A percentile compares a stretch with the other conserved stretches of the same genome.
phyloP scores from a whole-genome alignment of 1,284 basidiomycete species.

The Paramarasmius palmivorus region DNA sequence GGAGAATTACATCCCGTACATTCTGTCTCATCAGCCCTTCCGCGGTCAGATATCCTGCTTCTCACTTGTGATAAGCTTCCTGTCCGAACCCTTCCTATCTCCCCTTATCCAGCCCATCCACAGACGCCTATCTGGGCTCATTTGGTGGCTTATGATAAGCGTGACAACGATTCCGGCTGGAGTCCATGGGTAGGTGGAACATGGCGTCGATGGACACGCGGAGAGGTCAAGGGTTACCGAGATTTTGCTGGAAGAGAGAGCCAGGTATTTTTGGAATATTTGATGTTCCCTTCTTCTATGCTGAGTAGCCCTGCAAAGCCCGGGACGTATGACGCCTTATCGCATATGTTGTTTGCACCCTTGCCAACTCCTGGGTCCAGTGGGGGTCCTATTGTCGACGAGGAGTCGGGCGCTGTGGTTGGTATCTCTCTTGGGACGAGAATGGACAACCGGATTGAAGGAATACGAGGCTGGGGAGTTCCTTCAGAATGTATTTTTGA shows the following conservation, averaged over 20 bases:
- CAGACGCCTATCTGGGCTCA: conserved; percentile 55
- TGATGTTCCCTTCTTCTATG: no score
- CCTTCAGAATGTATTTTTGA: conserved; percentile 71
- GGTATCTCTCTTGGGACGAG: conserved; percentile 68
- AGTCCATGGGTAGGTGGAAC: conserved; percentile 51
- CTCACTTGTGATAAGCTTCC: conserved; percentile 36
- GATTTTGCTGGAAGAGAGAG: conserved; percentile 60
- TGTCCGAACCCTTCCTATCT: conserved; percentile 55
- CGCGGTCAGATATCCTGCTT: conserved; percentile 59
- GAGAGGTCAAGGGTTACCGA: conserved; percentile 56
- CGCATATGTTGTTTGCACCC: conserved; percentile 56
- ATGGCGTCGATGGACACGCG: conserved; percentile 56
- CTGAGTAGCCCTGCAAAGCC: conserved; percentile 52
- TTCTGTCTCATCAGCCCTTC: conserved; percentile 56
- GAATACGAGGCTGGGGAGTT: conserved; percentile 66
- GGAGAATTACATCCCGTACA: conserved; percentile 45
- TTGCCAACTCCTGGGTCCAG: conserved; percentile 69
- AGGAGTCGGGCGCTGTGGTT: conserved; percentile 64
- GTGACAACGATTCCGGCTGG: conserved; percentile 43
- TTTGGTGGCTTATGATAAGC: conserved; percentile 49
- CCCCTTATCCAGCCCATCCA: conserved; percentile 62
- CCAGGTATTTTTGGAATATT: conserved; percentile 34
- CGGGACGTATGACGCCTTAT: conserved; percentile 70
- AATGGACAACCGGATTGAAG: conserved; percentile 58
- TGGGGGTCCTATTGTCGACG: conserved; percentile 71